Base-by-base conservation (phyloP, 148 eudicot species). In the Diospyros lotus region DNA sequence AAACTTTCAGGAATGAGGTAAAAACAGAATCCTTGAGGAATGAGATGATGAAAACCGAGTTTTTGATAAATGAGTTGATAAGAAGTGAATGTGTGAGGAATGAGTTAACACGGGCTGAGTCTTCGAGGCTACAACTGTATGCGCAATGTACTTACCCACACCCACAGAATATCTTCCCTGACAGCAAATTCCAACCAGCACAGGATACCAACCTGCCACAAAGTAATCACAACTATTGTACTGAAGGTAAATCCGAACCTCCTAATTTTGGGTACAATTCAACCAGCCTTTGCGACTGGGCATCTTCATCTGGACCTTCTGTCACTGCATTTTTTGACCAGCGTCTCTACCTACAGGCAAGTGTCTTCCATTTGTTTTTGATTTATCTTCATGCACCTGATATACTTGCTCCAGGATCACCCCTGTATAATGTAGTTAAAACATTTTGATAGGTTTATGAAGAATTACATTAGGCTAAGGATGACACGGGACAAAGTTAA, bases 331-430 rank as follows among this genome's bases (percentile, higher is more conserved):
- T 48, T 42, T 48, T 68, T 69, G 61, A 59, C 1, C 66, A 76
- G 68, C 58, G 44, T 63, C 62, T 70, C 45, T 41, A 61, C 52
- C 60, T 74, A 43, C 81, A 79, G 74, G 81, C 44, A 74, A 68
- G 78, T 53, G 15, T 73, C 50, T 41, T 4, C 10, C 56, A 63
- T 72, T 42, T 63, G 14, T 9, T 53, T 6, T 3, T 17, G 15
- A 10, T 39, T 41, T 58, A 8, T 59, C 9, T 58, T 43, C n/a
- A 4, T 44, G 66, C 13, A 38, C 46, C 14, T 51, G 1, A 5
- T 53, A 15, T 28, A 28, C 28, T 28, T 28, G 28, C 28, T 28
- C 28, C 28, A 28, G 0, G 28, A 28, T 28, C 28, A 28, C 28
- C 28, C 28, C 28, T 28, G 28, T 28, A 28, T 28, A 28, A 28